A percentile compares a stretch with the other conserved stretches of the same genome.
Evolutionary conservation across 2,329 filamentous ascomycete species (phyloP).

Genomic region (Epichloe uncinata): DNA sequence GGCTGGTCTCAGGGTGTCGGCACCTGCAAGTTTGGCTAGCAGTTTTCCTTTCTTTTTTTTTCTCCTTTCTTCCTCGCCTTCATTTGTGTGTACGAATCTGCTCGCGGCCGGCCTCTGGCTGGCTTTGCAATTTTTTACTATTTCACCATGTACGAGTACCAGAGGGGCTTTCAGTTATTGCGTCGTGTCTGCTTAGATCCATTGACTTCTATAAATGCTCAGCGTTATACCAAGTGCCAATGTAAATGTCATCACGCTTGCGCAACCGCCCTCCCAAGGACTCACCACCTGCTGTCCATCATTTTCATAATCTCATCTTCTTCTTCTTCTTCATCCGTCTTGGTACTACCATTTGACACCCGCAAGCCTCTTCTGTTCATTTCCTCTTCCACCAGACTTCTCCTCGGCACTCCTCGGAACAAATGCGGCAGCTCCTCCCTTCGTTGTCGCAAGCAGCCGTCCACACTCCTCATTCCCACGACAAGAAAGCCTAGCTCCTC

Average conservation of each 20-base stretch:
- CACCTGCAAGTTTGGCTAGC: neutral
- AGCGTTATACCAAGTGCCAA: no score
- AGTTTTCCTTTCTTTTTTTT: neutral
- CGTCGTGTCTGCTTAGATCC: no score
- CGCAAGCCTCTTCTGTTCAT: slow-evolving; percentile 38
- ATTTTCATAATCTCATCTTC: slow-evolving; percentile 31
- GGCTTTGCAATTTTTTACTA: no score
- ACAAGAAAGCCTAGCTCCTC: slow-evolving; percentile 91
- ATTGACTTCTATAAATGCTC: no score
- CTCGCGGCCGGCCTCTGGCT: no score
- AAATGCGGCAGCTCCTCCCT: slow-evolving; percentile 39
- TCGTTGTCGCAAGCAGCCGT: slow-evolving; percentile 52
- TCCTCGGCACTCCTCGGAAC: slow-evolving; percentile 39
- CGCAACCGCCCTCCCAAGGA: no score
- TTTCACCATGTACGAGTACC: no score
- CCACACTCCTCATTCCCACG: slow-evolving; percentile 69
- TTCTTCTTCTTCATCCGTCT: slow-evolving; percentile 24
- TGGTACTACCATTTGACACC: slow-evolving; percentile 17
- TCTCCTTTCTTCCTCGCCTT: neutral
- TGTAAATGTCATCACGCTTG: no score
- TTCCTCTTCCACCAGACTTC: slow-evolving; percentile 45
- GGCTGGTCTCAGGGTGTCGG: slow-evolving; percentile 1
- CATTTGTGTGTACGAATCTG: no score
- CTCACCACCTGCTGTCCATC: slow-evolving; percentile 19
- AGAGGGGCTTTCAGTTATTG: no score